Base-by-base conservation (phyloP, 163 green algal species). In the Chlorella variabilis region DNA sequence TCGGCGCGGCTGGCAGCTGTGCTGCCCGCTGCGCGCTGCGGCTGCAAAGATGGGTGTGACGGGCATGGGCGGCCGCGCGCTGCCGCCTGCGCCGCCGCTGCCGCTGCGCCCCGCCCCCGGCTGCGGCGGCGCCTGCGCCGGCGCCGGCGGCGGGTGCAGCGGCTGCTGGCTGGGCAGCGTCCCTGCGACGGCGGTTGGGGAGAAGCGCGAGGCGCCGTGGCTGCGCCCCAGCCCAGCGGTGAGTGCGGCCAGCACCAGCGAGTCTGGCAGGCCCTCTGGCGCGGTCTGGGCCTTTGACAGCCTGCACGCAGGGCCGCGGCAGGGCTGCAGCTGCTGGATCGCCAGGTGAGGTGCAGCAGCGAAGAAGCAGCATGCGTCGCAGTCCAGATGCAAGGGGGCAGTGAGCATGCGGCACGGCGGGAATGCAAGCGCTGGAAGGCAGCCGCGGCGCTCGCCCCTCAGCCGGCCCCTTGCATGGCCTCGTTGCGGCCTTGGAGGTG, bases 31-130 rank as follows among this genome's bases (percentile, higher is more conserved):
- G 66, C 66, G 41, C 9, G 45, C 41, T 21, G 21, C 69, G 13
- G 31, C 4, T 21, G 56, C n/a, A 36, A 68, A 33, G 31, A 59
- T 38, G 15, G 73, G 73, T 18, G 73, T 80, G 3, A 80, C 54
- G 1, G 73, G 73, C 73, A 80, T 80, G 36, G 73, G 73, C 11
- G 73, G 73, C 27, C 73, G 36, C 5, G 54, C n/a, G 38, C 38
- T 59, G 73, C 38, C 38, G 65, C 62, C 4, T 25, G 51, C 54
- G 36, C 21, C 38, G 56, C 25, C 34, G 56, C 73, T 80, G 73
- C 27, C 39, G 56, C 54, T 80, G 38, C 73, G 25, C 49, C 34
- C 17, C 8, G 27, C 49, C 13, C 4, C 13, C 36, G 45, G 59
- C 39, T 31, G 27, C 33, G 21, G 73, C 36, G 27, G 54, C 49